These are phyloP conservation scores for Puccinia triticina DNA, from an alignment of 1,284 basidiomycete species.

Conservation along the genomic window DNA sequence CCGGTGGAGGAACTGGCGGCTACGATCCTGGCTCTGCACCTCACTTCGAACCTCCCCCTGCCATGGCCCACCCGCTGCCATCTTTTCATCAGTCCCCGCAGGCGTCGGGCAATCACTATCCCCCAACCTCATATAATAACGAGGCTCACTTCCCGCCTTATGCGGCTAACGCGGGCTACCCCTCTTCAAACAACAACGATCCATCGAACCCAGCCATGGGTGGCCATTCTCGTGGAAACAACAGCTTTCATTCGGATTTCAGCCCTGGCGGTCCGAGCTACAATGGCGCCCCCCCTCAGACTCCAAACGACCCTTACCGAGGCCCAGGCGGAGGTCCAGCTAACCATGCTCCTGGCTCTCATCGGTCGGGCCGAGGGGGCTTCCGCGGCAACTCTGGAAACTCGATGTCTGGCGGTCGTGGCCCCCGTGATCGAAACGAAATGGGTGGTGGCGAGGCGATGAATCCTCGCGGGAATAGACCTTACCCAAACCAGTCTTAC, in stretches of 20 bases:
- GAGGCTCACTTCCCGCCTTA: conserved; percentile 11
- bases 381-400: conserved; percentile 7
- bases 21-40: conserved; percentile 16
- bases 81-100: conserved; percentile 36
- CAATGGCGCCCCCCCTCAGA: background rate
- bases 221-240: conserved; percentile 4
- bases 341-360: background rate
- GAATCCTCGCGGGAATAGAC: background rate
- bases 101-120: background rate
- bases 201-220: conserved; percentile 19
- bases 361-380: conserved; percentile 28
- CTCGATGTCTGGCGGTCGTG: conserved; percentile 14
- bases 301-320: conserved; percentile 4
- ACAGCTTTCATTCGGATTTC: conserved; percentile 21
- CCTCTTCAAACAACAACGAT: conserved; percentile 16
- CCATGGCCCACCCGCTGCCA: conserved; percentile 23
- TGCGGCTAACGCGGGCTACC: conserved; percentile 5
- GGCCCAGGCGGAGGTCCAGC: background rate
- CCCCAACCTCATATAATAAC: background rate
- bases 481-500: background rate
- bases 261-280: background rate
- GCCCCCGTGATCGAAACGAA: conserved; percentile 16
- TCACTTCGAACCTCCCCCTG: conserved; percentile 30
- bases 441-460: background rate
- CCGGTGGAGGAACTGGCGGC: conserved; percentile 3